A percentile compares a stretch with the other conserved stretches of the same genome.
Conservation (phyloP, 345 rosid species). For the Syzygium aromaticum region DNA sequence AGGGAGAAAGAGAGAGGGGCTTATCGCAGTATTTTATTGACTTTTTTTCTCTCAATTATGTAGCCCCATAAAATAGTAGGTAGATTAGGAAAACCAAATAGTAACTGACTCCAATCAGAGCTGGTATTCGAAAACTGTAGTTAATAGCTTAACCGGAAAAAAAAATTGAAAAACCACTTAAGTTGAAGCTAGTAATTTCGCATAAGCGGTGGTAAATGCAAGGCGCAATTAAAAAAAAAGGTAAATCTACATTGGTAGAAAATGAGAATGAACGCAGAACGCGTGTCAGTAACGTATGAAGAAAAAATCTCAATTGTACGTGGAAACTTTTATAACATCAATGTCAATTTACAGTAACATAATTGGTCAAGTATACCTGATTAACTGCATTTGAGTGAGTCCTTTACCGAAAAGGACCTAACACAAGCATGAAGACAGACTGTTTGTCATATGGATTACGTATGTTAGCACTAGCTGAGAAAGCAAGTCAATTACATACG, state of each 20-base stretch:
- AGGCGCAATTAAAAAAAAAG: not conserved
- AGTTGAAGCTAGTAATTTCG: not conserved
- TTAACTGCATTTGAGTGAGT: not conserved
- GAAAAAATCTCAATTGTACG: not conserved
- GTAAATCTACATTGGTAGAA: not conserved
- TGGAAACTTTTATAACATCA: not conserved
- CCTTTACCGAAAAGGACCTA: not conserved
- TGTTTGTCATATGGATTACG: not conserved
- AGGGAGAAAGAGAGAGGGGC: too few species aligned
- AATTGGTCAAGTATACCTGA: not conserved
- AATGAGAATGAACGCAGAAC: not conserved
- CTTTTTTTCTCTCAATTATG: not conserved
- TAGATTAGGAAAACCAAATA: not conserved
- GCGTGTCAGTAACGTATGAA: not conserved
- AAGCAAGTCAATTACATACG: not conserved
- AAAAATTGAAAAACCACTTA: not conserved
- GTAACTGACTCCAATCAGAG: not conserved
- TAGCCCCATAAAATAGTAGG: not conserved
- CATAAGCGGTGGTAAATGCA: not conserved
- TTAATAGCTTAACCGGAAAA: not conserved
- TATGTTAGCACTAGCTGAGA: not conserved
- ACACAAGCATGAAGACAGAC: not conserved
- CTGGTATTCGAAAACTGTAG: not conserved
- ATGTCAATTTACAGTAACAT: not conserved
- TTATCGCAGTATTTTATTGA: not conserved